Percentiles rank a stretch among this genome's conserved stretches.
phyloP scores from a whole-genome alignment of 495 filamentous ascomycete genomes.

The Penicillium cosmopolitanum region DNA sequence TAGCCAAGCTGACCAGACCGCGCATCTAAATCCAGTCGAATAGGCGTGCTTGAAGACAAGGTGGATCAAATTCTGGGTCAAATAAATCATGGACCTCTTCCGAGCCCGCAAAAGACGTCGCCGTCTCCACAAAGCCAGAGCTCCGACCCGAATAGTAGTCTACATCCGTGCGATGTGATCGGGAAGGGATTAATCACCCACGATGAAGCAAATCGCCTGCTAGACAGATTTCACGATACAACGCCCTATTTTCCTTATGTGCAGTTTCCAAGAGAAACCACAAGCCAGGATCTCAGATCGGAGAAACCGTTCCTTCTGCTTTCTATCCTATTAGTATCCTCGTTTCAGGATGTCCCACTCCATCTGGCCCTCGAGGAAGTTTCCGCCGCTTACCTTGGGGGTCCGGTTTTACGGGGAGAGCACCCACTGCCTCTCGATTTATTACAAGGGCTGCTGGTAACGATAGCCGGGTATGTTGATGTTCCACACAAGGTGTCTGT shows the following conservation, averaged over 20 bases:
- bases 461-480: conserved; percentile 19
- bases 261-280: conserved; percentile 12
- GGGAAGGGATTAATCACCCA: conserved; percentile 19
- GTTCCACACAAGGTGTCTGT: conserved; percentile 8
- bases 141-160: conserved; percentile 3
- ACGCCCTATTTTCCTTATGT: conserved; percentile 20
- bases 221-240: conserved; percentile 17
- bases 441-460: conserved; percentile 18
- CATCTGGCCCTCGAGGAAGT: conserved; percentile 21
- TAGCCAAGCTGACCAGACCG: conserved; percentile 4
- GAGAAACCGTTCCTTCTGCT: conserved; percentile 25
- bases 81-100: conserved; percentile 7
- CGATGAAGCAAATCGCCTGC: conserved; percentile 15
- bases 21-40: conserved; percentile 14
- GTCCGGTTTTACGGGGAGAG: conserved; percentile 10
- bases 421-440: conserved; percentile 12
- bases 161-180: conserved; percentile 21
- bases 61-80: conserved; percentile 23
- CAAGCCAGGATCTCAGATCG: conserved; percentile 18
- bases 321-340: conserved; percentile 20
- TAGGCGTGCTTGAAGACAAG: conserved; percentile 23
- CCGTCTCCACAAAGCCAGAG: conserved; percentile 6
- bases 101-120: conserved; percentile 3
- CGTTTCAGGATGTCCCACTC: conserved; percentile 13
- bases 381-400: conserved; percentile 15